These are phyloP conservation scores for Boletus sp. DNA, from an alignment of 1,284 basidiomycete genomes.

Conservation along the genomic window DNA sequence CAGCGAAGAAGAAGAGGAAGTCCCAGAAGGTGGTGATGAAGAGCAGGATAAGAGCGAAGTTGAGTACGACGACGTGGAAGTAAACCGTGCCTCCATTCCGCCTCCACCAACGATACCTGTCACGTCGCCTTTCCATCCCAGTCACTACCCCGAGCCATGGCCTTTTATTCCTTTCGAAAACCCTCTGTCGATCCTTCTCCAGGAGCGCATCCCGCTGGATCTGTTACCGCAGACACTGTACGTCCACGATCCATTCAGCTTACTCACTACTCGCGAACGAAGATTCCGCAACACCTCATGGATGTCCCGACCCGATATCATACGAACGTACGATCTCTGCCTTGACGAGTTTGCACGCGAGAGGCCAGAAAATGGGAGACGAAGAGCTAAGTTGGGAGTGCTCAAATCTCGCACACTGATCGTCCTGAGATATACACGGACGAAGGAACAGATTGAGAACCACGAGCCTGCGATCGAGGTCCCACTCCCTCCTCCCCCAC, in stretches of 20 bases:
- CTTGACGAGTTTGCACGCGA: not conserved
- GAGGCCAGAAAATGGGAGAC: not conserved
- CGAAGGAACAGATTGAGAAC: slow-evolving; percentile 15
- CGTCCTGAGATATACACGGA: slow-evolving; percentile 17
- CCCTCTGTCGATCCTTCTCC: slow-evolving; percentile 22
- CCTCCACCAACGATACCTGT: slow-evolving; percentile 6
- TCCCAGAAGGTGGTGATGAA: not conserved
- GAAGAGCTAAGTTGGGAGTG: slow-evolving; percentile 12
- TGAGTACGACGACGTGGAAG: not conserved
- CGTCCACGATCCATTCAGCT: slow-evolving; percentile 30
- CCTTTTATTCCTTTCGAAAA: slow-evolving; percentile 30
- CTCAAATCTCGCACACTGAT: slow-evolving; percentile 17
- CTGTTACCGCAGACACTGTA: slow-evolving; percentile 33
- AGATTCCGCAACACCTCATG: slow-evolving; percentile 7
- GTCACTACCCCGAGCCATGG: slow-evolving; percentile 38
- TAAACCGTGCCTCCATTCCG: not conserved
- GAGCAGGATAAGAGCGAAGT: not conserved
- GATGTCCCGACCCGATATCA: slow-evolving; percentile 20
- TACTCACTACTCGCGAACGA: not conserved
- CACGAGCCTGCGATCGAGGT: slow-evolving; percentile 20
- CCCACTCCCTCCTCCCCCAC: too few species aligned
- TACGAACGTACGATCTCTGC: slow-evolving; percentile 21
- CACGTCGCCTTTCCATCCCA: slow-evolving; percentile 27
- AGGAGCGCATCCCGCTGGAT: slow-evolving; percentile 34
- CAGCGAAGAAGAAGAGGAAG: not conserved